These are phyloP conservation scores for Helotiales sp. DNA, from an alignment of 2,329 filamentous ascomycete species.

Conservation along the genomic window DNA sequence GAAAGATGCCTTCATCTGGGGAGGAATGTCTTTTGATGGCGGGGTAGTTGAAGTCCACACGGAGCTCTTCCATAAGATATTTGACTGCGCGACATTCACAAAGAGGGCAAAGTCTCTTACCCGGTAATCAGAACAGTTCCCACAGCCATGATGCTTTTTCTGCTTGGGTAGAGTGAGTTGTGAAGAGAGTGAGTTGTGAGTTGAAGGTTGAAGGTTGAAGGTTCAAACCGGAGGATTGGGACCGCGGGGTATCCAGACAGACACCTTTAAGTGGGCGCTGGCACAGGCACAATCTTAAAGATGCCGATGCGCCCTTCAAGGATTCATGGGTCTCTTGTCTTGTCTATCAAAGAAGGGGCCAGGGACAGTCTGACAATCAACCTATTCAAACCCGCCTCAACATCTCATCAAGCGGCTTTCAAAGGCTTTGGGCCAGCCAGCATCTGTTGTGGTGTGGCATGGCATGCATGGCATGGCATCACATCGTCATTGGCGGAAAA, in stretches of 20 bases:
- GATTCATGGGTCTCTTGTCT: background rate
- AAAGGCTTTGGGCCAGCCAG: no score
- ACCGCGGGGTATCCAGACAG: constrained; percentile 7
- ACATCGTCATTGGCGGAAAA: background rate
- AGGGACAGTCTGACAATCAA: no score
- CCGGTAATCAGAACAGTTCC: constrained; percentile 92
- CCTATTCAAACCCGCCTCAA: background rate
- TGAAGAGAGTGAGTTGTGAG: background rate
- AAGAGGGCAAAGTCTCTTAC: constrained; percentile 58
- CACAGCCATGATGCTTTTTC: constrained; percentile 65
- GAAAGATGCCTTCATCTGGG: background rate
- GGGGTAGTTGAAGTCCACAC: background rate
- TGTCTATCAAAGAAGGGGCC: background rate
- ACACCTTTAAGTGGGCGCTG: background rate
- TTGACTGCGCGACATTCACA: background rate
- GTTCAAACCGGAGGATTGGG: no score
- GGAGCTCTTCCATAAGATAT: background rate
- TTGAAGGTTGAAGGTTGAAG: background rate
- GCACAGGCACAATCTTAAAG: background rate
- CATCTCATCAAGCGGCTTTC: background rate
- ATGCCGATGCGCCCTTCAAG: background rate
- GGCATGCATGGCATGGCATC: no score
- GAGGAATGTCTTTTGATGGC: background rate
- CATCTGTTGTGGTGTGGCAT: no score
- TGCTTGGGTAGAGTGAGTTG: background rate